Evolutionary conservation across 108 stramenopile species (phyloP).

Genomic region (Skeletonema costatum): DNA sequence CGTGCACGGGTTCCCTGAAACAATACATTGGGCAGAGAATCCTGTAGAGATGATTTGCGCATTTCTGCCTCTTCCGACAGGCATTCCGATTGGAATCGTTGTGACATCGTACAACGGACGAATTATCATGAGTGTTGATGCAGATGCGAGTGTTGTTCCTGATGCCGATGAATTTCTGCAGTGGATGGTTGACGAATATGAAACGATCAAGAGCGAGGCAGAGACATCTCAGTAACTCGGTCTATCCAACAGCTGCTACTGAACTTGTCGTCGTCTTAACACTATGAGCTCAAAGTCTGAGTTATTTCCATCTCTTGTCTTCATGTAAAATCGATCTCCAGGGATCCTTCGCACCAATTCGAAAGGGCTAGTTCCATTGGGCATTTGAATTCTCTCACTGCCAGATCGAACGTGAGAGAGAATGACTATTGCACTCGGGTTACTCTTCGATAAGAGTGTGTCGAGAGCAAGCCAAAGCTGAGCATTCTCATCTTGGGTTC

Average conservation of each 20-base stretch:
- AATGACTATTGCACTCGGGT: conserved; percentile 41
- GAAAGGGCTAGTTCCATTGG: conserved; percentile 27
- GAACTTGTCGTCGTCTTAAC: conserved; percentile 5
- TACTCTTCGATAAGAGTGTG: conserved; percentile 32
- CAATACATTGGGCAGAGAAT: conserved; percentile 19
- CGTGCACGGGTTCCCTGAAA: conserved; percentile 26
- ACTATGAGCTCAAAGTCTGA: conserved; percentile 60
- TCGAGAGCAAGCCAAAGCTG: conserved; percentile 48
- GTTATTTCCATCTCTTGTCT: conserved; percentile 36
- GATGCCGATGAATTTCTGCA: conserved; percentile 22
- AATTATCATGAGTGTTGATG: conserved; percentile 9
- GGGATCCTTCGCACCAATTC: conserved; percentile 48
- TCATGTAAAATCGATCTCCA: conserved; percentile 55
- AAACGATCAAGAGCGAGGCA: conserved; percentile 10
- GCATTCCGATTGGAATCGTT: conserved; percentile 18
- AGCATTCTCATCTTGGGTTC: conserved; percentile 26
- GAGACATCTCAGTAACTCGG: background rate
- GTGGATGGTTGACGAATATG: conserved; percentile 42
- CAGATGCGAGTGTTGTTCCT: conserved; percentile 17
- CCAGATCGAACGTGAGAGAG: conserved; percentile 43
- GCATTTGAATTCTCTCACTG: conserved; percentile 29
- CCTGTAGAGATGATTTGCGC: conserved; percentile 15
- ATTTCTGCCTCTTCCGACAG: conserved; percentile 36
- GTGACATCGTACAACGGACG: conserved; percentile 12
- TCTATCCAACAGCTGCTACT: background rate